phyloP scores from a whole-genome alignment of 2,329 filamentous ascomycete species.

The Gremmenia infestans region DNA sequence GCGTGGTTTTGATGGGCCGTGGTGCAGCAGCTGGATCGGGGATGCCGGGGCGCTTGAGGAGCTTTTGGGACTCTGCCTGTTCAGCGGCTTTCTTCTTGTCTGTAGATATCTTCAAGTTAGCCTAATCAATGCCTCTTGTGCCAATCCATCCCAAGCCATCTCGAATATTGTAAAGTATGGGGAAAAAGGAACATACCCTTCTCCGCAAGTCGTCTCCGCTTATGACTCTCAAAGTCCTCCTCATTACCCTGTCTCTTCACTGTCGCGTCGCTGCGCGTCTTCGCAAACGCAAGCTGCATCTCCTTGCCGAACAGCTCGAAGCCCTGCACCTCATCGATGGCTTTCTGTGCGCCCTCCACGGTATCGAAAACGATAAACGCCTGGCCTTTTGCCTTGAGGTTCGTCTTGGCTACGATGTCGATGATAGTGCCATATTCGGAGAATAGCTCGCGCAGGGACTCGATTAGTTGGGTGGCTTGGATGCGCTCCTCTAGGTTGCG shows the following conservation, averaged over 20 bases:
- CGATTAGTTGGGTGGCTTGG: constrained; percentile 71
- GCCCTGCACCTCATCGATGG: constrained; percentile 84
- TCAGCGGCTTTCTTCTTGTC: constrained; percentile 77
- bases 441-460: constrained; percentile 73
- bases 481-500: constrained; percentile 91
- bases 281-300: constrained; percentile 79
- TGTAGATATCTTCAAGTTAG: constrained; percentile 25
- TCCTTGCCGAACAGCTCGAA: constrained; percentile 92
- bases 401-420: constrained; percentile 83
- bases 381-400: constrained; percentile 88
- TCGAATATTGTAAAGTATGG: neutral
- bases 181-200: constrained; percentile 59
- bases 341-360: constrained; percentile 70
- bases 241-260: constrained; percentile 67
- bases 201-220: constrained; percentile 76
- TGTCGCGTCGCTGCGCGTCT: constrained; percentile 80
- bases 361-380: constrained; percentile 90
- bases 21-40: constrained; percentile 34
- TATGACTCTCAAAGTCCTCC: constrained; percentile 84
- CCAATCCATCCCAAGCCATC: neutral
- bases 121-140: neutral
- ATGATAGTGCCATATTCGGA: constrained; percentile 81
- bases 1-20: constrained; percentile 65
- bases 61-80: constrained; percentile 71
- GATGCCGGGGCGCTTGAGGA: constrained; percentile 58